phyloP scores from a whole-genome alignment of 2,329 filamentous ascomycete species.

The Purpureocillium lavendulum region DNA sequence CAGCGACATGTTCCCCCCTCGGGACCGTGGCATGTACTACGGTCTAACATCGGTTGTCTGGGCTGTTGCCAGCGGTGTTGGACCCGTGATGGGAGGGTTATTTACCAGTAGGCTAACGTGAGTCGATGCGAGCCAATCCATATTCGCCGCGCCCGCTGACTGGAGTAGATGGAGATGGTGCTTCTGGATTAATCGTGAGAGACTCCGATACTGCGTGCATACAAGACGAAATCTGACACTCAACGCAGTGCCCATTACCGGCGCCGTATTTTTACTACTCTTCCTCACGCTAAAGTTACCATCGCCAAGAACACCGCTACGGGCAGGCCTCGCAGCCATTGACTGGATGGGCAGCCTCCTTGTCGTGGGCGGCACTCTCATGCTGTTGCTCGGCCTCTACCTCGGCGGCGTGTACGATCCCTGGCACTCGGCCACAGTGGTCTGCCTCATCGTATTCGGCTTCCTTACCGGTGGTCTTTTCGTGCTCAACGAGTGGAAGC shows the following conservation, averaged over 20 bases:
- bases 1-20: slow-evolving; percentile 37
- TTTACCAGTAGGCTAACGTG: slow-evolving; percentile 50
- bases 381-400: slow-evolving; percentile 45
- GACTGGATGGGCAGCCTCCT: slow-evolving; percentile 53
- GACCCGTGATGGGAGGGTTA: slow-evolving; percentile 52
- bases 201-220: no score
- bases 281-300: slow-evolving; percentile 58
- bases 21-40: slow-evolving; percentile 37
- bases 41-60: slow-evolving; percentile 59
- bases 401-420: slow-evolving; percentile 56
- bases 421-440: slow-evolving; percentile 52
- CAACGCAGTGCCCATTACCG: no score
- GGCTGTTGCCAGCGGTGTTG: slow-evolving; percentile 58
- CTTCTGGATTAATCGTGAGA: no score
- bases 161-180: no score
- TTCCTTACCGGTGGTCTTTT: slow-evolving; percentile 39
- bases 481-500: slow-evolving; percentile 51
- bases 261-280: slow-evolving; percentile 31
- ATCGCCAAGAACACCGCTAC: slow-evolving; percentile 54
- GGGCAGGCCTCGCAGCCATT: slow-evolving; percentile 51
- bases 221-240: no score
- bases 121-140: slow-evolving; percentile 20
- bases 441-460: slow-evolving; percentile 57
- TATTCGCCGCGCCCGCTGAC: slow-evolving; percentile 25
- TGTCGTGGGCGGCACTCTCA: slow-evolving; percentile 49